Evolutionary conservation across 495 filamentous ascomycete genomes (phyloP).

Genomic region (Hypoxylon lenormandii): DNA sequence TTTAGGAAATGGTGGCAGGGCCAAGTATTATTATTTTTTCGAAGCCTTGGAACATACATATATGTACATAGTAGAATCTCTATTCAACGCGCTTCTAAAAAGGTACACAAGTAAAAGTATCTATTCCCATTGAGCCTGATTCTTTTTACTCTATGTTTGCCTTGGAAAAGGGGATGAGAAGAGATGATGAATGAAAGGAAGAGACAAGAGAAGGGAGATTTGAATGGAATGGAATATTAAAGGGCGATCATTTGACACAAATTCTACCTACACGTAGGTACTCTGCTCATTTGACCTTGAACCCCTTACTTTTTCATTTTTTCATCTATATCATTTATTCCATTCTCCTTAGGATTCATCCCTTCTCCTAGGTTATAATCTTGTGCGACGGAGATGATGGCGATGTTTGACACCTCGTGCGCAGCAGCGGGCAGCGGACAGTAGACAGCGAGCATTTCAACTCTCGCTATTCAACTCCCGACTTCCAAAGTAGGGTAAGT

Average conservation of each 20-base stretch:
- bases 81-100: conserved; percentile 14
- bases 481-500: conserved; percentile 36
- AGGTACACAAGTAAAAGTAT: too few relatives aligned
- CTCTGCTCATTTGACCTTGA: conserved; percentile 13
- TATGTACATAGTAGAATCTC: too few relatives aligned
- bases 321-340: too few relatives aligned
- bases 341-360: conserved; percentile 26
- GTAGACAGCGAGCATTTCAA: not conserved
- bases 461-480: conserved; percentile 43
- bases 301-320: conserved; percentile 8
- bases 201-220: conserved; percentile 18
- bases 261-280: too few relatives aligned
- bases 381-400: conserved; percentile 37
- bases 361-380: conserved; percentile 28
- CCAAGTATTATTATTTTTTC: conserved; percentile 36
- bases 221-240: conserved; percentile 45
- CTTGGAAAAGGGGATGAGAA: conserved; percentile 12
- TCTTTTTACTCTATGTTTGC: conserved; percentile 9
- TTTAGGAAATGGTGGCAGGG: conserved; percentile 43
- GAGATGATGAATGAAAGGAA: conserved; percentile 5
- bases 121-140: conserved; percentile 5
- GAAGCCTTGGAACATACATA: too few relatives aligned
- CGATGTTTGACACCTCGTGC: conserved; percentile 25
- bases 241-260: conserved; percentile 16
- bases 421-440: conserved; percentile 11